phyloP scores from a whole-genome alignment of 345 rosid genomes.

The Reutealis trisperma region DNA sequence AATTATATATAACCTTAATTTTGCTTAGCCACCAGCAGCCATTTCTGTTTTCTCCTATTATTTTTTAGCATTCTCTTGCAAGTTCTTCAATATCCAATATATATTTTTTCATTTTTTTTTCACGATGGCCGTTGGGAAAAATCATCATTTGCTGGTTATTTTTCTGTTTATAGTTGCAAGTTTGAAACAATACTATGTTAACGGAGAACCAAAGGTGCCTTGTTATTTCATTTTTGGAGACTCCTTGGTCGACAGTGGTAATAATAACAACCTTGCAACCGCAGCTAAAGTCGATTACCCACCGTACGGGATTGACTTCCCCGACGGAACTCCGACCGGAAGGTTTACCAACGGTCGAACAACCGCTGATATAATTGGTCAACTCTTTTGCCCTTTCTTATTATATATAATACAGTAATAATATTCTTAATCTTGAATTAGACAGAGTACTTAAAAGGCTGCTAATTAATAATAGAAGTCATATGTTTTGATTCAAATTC shows the following conservation, averaged over 20 bases:
- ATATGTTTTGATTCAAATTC: no score
- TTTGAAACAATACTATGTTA: background rate
- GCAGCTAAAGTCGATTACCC: conserved; percentile 16
- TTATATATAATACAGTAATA: no score
- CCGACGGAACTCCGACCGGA: conserved; percentile 15
- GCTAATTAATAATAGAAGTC: no score
- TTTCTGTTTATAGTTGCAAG: background rate
- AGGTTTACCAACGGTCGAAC: conserved; percentile 25
- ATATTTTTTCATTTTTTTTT: background rate
- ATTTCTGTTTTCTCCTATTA: no score
- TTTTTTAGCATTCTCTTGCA: no score
- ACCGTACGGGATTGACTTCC: conserved; percentile 20
- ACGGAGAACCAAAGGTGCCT: conserved; percentile 11
- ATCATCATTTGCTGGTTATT: background rate
- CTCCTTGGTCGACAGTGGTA: conserved; percentile 21
- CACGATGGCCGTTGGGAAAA: background rate
- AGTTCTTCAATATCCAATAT: no score
- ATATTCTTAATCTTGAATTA: no score
- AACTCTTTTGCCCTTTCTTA: no score
- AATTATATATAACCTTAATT: no score
- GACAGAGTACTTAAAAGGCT: no score
- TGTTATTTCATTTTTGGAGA: conserved; percentile 29
- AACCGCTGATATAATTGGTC: conserved; percentile 12
- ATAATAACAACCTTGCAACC: conserved; percentile 18
- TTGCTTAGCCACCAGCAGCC: no score